A percentile compares a stretch with the other conserved stretches of the same genome.
Conservation (phyloP, 306 rosid species). For the Pterocarpus macrocarpus region DNA sequence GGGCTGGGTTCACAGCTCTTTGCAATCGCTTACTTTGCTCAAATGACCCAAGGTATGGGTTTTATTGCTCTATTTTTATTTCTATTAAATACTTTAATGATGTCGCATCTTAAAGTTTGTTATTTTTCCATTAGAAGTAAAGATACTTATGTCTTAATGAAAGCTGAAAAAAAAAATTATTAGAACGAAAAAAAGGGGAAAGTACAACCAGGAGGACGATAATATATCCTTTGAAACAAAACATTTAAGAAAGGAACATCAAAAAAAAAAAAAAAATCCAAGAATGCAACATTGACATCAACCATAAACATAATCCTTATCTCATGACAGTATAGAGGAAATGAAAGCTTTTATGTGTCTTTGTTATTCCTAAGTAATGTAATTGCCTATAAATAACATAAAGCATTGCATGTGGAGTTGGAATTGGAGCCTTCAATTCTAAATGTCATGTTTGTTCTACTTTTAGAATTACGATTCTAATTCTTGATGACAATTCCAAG, state of each 20-base stretch:
- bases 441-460: too few species aligned
- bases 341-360: not conserved
- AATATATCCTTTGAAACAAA: not conserved
- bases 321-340: not conserved
- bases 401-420: too few species aligned
- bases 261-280: not conserved
- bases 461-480: too few species aligned
- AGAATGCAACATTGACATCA: not conserved
- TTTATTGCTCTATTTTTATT: constrained; percentile 27
- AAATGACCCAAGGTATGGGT: constrained; percentile 73
- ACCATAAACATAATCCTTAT: not conserved
- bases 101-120: constrained; percentile 10
- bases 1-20: constrained; percentile 99
- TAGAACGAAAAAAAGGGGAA: not conserved
- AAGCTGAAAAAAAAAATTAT: not conserved
- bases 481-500: too few species aligned
- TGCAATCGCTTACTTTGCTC: constrained; percentile 97
- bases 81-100: constrained; percentile 1
- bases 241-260: not conserved
- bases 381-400: too few species aligned
- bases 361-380: too few species aligned
- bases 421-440: too few species aligned
- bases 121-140: constrained; percentile 4
- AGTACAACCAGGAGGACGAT: not conserved
- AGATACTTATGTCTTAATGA: not conserved